Base-by-base conservation (phyloP, 1,284 basidiomycete genomes). In the Rugosomyces carneus region DNA sequence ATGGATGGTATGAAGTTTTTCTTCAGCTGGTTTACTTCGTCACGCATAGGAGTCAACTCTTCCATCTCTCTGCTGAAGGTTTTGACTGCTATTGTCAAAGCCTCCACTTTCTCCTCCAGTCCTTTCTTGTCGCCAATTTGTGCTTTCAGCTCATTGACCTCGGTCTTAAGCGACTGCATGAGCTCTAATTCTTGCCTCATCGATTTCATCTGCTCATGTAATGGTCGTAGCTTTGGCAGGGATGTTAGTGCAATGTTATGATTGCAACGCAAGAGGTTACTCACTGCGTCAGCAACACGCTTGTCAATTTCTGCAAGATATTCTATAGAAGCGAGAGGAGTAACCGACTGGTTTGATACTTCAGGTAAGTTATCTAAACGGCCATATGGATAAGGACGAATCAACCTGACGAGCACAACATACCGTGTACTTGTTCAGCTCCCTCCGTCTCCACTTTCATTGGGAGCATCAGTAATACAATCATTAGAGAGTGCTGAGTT, bases 201-300 rank as follows among this genome's bases (percentile, higher is more conserved):
- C 0, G 64, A 57, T 48, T 71, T 56, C 18, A 80, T 60, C 57
- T 78, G 75, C 21, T 70, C 65, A 52, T 74, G 68, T 15, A 86
- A 58, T 8, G 84, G 80, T 38, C 66, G 68, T 37, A 82, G 56
- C 80, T 83, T 51, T 29, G 48, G 21, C 21, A 36, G 2, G 10
- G 21, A 23, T 21, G 21, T 20, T 21, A n/a, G n/a, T n/a, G n/a
- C n/a, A n/a, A 49, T 35, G 18, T 11, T 31, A 37, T 27, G 15
- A 8, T 16, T 29, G 19, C n/a, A n/a, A 19, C 4, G 26, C 27
- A 13, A 20, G 21, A 36, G 11, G 5, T 36, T 38, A 60, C 72
- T 62, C 55, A 76, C 73, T 31, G 71, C 70, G 46, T 70, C 64
- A 11, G 67, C 64, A 39, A 76, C 63, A 42, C 51, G 59, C 51